Percentiles rank a stretch among this genome's conserved stretches.
phyloP scores from a whole-genome alignment of 2,329 filamentous ascomycete genomes.

The Cladosporium sphaerospermum region DNA sequence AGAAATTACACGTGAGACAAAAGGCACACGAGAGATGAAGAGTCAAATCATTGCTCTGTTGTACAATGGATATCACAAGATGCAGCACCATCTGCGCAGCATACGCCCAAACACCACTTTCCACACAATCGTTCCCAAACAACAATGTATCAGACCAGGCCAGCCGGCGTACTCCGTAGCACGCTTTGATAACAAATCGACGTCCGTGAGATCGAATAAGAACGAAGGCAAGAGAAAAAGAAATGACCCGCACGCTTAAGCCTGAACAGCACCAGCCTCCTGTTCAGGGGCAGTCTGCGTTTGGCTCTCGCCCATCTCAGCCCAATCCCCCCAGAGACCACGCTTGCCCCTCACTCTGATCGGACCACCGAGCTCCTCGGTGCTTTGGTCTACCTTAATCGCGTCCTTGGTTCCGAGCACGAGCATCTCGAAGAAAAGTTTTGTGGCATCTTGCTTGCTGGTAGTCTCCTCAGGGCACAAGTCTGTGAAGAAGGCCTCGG shows the following conservation, averaged over 20 bases:
- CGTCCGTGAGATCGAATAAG: background rate
- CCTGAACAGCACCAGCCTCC: background rate
- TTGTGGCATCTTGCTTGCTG: constrained; percentile 84
- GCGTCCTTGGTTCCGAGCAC: constrained; percentile 97
- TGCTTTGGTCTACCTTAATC: constrained; percentile 81
- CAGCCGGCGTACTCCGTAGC: too few relatives aligned
- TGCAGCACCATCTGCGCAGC: background rate
- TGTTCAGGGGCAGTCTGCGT: constrained; percentile 23
- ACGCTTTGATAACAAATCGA: background rate
- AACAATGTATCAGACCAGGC: background rate
- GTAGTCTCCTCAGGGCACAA: constrained; percentile 77
- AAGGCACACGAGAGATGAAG: too few relatives aligned
- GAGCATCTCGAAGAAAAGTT: constrained; percentile 98
- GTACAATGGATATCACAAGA: constrained; percentile 2
- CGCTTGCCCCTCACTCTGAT: constrained; percentile 85
- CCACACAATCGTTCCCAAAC: too few relatives aligned
- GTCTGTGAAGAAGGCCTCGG: constrained; percentile 80
- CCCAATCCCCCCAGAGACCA: constrained; percentile 96
- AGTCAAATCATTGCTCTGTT: background rate
- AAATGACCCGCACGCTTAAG: background rate
- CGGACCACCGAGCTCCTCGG: constrained; percentile 64
- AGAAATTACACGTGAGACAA: too few relatives aligned
- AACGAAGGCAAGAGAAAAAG: background rate
- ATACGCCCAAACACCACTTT: background rate
- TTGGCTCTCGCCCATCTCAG: constrained; percentile 52